Base-by-base conservation (phyloP, 768 basidiomycete species). In the Pisolithus albus region DNA sequence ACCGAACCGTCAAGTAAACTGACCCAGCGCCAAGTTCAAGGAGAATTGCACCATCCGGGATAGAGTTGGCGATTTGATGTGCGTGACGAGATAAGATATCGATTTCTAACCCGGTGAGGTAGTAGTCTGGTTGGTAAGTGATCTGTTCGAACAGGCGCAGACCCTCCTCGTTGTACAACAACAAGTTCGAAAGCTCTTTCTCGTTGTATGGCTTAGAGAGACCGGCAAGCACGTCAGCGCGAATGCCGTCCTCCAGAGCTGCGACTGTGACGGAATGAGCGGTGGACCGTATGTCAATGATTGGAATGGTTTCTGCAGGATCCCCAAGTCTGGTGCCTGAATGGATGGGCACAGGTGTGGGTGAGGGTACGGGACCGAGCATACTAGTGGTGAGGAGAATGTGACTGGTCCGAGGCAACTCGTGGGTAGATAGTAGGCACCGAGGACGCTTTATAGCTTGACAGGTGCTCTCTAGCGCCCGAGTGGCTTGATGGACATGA, bases 111-210 rank as follows among this genome's bases (percentile, higher is more conserved):
- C 18, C 28, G 19, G 51, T 52, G 19, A 52, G 46, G 37, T 52
- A 52, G 42, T 52, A 52, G 7, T 52, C 51, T 13, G 46, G 36
- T 32, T 52, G 46, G 19, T 52, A 52, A 32, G 51, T 52, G 26
- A 52, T 46, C 13, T 52, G 45, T 42, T 52, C 51, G 23, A 52
- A 52, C 26, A 52, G 46, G 7, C 51, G 51, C 21, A 52, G 46
- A 23, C 51, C 51, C 42, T 19, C 46, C 30, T 52, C 51, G 45
- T 52, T 44, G 28, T 52, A 52, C 30, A 52, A 40, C 19, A 52
- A 47, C 45, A 52, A 52, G 23, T 32, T 30, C 3, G 51, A 46
- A 21, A 52, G 45, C 21, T 37, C 40, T 47, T 52, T 52, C 38
- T 47, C 46, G 37, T 52, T 52, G 28, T 52, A 47, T 7, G 51